Base-by-base conservation (phyloP, 75 land plant genomes). In the Ceratopteris richardii region DNA sequence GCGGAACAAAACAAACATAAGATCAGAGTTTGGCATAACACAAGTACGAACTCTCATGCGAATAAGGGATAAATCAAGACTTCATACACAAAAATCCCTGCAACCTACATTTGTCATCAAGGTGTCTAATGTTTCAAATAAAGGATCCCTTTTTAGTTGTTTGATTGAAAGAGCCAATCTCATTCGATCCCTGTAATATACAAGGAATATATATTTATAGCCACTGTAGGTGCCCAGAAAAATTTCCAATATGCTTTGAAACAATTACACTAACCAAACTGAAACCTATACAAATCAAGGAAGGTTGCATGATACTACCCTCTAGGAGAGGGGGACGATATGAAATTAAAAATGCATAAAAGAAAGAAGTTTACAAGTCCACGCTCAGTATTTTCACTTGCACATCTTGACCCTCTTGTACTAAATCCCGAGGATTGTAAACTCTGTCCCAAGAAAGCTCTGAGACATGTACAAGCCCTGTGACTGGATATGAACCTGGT, bases 361-460 rank as follows among this genome's bases (percentile, higher is more conserved):
- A n/a, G n/a, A n/a, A 11, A 51, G 10, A 51, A 51, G 10, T 14
- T 40, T 31, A 85, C 95, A 61, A 63, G 58, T 93, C 85, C 28
- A 93, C 66, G 21, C 70, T 66, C 31, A 72, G 56, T 56, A 93
- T 76, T 75, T 93, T 93, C n/a, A 89, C 96, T 25, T 65, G 76
- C 33, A 93, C 90, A 30, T 40, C 56, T 62, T 88, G 80, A 36
- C 98, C 98, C 51, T 80, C 86, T 41, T 51, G 74, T 27, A 93
- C 59, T 42, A 88, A 25, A 66, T 88, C 95, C 52, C 87, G 56
- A 37, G 82, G 77, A 67, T 85, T 81, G 27, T 77, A 79, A 44
- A 93, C 87, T 40, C 77, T 57, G 71, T 93, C 95, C 98, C 98
- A 93, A 13, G 98, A 93, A 40, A 86, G 78, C 68, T 88, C 98